Base-by-base conservation (phyloP, 179 eudicot genomes). In the Camellia oleifera region DNA sequence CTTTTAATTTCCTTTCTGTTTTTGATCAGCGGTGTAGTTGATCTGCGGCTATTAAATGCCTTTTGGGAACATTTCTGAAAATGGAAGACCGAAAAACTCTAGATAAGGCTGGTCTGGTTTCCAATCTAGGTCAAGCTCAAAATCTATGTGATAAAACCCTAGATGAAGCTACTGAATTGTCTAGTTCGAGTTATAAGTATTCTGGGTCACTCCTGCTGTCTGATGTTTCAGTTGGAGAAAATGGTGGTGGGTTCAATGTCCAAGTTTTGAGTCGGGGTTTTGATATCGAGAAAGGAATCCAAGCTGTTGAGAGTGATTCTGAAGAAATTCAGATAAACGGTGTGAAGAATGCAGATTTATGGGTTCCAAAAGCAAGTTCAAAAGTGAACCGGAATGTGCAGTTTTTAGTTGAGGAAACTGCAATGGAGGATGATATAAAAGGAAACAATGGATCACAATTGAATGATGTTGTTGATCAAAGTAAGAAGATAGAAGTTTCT, bases 31-130 rank as follows among this genome's bases (percentile, higher is more conserved):
- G 72, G 68, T 73, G 70, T 64, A 58, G 58, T 48, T 52, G 66
- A 42, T 70, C 54, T 69, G 83, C 61, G 23, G 40, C 17, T 81
- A n/a, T 17, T 63, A 54, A 69, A 69, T 76, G 23, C 67, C 75
- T 81, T 81, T 85, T n/a, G 56, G 61, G 80, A 20, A 40, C 70
- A 71, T 79, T 71, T 50, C 64, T 64, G 32, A 40, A 69, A 77
- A 75, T 84, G 89, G 85, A 78, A 75, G 78, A 63, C n/a, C 74
- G 44, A 69, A 18, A 57, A 50, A 66, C 78, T 82, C 82, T 76
- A 69, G 60, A 63, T 53, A 71, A 76, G 83, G 85, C 57, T 78
- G 77, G 17, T 17, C 61, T 80, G 78, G 75, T 57, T 78, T 82
- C 81, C 13, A 68, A 76, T 40, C 14, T 32, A 14, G 79, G 64